Evolutionary conservation across 1,284 basidiomycete species (phyloP).

Genomic region (Heterobasidion parviporum): DNA sequence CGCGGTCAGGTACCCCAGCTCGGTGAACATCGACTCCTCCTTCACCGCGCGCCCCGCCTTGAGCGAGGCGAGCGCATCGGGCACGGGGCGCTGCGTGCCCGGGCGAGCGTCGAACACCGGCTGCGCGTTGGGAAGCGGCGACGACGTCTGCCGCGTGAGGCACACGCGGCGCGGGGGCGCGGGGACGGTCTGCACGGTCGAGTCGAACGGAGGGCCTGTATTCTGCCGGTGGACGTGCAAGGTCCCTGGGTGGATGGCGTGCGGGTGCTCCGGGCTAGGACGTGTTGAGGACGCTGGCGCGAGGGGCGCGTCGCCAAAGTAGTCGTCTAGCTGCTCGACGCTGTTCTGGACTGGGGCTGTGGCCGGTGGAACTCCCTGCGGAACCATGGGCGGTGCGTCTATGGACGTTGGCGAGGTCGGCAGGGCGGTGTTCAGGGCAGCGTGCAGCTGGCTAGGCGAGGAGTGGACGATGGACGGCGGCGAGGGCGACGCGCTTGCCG

Average conservation of each 20-base stretch:
- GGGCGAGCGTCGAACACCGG: slow-evolving; percentile 28
- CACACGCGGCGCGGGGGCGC: slow-evolving; percentile 41
- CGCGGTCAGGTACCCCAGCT: slow-evolving; percentile 68
- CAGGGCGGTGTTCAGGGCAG: background rate
- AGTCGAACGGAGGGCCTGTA: slow-evolving; percentile 1
- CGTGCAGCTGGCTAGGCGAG: background rate
- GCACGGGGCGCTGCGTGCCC: slow-evolving; percentile 29
- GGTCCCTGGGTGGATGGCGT: background rate
- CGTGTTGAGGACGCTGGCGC: background rate
- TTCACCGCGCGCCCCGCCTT: slow-evolving; percentile 42
- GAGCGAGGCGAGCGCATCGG: slow-evolving; percentile 23
- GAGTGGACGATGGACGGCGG: background rate
- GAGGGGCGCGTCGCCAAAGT: slow-evolving; percentile 16
- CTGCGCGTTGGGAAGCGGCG: slow-evolving; percentile 41
- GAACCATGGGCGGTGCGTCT: background rate
- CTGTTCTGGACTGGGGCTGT: slow-evolving; percentile 17
- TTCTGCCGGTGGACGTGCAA: slow-evolving; percentile 1
- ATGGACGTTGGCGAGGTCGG: slow-evolving; percentile 2
- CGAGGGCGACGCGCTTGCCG: slow-evolving; percentile 15
- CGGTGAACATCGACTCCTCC: slow-evolving; percentile 52
- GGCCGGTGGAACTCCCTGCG: slow-evolving; percentile 14
- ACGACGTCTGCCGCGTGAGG: slow-evolving; percentile 52
- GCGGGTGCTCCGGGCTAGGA: background rate
- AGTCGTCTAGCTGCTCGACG: slow-evolving; percentile 19
- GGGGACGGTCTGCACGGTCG: slow-evolving; percentile 26